These are phyloP conservation scores for Casaregolazyma lundiana DNA, from an alignment of 1,139 yeast genomes.

Conservation along the genomic window DNA sequence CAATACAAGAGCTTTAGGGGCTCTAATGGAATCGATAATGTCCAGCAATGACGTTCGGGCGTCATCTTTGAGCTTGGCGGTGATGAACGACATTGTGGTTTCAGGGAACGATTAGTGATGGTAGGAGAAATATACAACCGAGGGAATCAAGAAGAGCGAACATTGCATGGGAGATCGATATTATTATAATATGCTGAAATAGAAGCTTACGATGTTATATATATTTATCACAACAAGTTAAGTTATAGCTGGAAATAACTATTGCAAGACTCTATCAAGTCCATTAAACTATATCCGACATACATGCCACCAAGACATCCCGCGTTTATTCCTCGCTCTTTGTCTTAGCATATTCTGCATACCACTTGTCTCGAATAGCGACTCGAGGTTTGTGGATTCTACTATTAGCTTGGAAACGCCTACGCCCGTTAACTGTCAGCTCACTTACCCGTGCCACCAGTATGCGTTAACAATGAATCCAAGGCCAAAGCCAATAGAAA, in stretches of 20 bases:
- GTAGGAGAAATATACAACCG: too few species aligned
- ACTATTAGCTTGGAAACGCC: not conserved
- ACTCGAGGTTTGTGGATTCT: conserved; percentile 67
- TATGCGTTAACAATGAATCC: conserved; percentile 43
- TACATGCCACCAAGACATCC: conserved; percentile 5
- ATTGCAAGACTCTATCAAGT: too few species aligned
- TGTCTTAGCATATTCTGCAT: conserved; percentile 71
- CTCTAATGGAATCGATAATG: conserved; percentile 27
- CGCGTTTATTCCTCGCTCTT: conserved; percentile 42
- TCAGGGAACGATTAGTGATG: too few species aligned
- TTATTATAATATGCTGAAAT: too few species aligned
- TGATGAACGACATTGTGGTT: conserved; percentile 3
- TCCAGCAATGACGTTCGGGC: conserved; percentile 29
- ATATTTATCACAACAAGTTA: too few species aligned
- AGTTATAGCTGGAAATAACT: too few species aligned
- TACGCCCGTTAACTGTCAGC: not conserved
- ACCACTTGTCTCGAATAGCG: conserved; percentile 77
- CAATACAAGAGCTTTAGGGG: conserved; percentile 42
- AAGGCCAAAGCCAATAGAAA: conserved; percentile 49
- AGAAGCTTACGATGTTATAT: too few species aligned
- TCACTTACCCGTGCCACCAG: conserved; percentile 57
- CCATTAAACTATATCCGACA: too few species aligned
- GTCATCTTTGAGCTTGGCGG: conserved; percentile 26
- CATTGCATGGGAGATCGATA: too few species aligned
- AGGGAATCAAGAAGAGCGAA: too few species aligned